A percentile compares a stretch with the other conserved stretches of the same genome.
These are phyloP conservation scores for Candida saitoana DNA, from an alignment of 805 yeast genomes.

Conservation along the genomic window DNA sequence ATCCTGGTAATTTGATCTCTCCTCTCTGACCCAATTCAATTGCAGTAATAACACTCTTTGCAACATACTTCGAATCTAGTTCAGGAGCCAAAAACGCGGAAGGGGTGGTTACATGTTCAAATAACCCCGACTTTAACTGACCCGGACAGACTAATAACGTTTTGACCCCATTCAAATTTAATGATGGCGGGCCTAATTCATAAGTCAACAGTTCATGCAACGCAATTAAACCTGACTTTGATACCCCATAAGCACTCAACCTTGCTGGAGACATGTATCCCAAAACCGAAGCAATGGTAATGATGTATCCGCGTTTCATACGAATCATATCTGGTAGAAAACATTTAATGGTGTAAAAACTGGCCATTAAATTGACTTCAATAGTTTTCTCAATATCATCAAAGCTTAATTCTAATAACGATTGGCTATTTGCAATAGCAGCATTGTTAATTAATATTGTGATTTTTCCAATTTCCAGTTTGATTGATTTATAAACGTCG, in stretches of 20 bases:
- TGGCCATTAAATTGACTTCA: constrained; percentile 65
- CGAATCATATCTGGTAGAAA: constrained; percentile 72
- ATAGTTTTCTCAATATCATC: constrained; percentile 61
- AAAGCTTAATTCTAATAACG: constrained; percentile 49
- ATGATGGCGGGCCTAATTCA: constrained; percentile 55
- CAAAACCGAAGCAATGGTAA: constrained; percentile 78
- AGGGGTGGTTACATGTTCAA: constrained; percentile 70
- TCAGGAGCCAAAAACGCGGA: constrained; percentile 77
- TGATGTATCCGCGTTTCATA: constrained; percentile 63
- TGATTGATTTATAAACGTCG: constrained; percentile 36
- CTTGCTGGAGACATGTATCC: constrained; percentile 85
- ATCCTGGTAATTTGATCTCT: constrained; percentile 69
- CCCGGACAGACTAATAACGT: constrained; percentile 85
- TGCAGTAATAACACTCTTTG: constrained; percentile 51
- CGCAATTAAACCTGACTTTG: constrained; percentile 82
- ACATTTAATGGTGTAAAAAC: constrained; percentile 63
- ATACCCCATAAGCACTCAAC: constrained; percentile 81
- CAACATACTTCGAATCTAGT: constrained; percentile 64
- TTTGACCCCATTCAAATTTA: constrained; percentile 51
- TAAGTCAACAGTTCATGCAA: constrained; percentile 76
- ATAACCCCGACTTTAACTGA: constrained; percentile 74
- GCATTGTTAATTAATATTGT: constrained; percentile 83
- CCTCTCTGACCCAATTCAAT: constrained; percentile 61
- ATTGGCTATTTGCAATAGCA: constrained; percentile 61
- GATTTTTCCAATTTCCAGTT: constrained; percentile 51